phyloP scores from a whole-genome alignment of 352 stramenopile genomes.

The Phytophthora crassamura region DNA sequence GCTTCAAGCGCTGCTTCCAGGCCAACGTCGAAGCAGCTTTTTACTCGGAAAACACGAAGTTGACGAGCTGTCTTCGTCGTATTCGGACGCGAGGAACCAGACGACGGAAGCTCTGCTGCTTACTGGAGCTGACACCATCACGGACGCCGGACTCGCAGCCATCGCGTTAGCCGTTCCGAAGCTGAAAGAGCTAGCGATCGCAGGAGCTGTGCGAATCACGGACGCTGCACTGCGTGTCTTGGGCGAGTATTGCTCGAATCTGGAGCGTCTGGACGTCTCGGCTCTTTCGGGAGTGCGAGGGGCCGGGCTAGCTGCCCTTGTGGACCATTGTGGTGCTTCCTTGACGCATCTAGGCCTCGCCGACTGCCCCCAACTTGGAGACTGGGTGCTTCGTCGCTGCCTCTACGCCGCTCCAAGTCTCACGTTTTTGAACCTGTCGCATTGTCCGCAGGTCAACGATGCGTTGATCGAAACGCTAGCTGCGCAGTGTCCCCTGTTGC shows the following conservation, averaged over 20 bases:
- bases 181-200: conserved; percentile 67
- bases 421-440: conserved; percentile 66
- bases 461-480: conserved; percentile 84
- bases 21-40: conserved; percentile 12
- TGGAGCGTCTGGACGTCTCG: conserved; percentile 66
- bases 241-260: conserved; percentile 48
- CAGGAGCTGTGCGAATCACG: conserved; percentile 48
- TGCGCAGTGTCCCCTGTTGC: conserved; percentile 69
- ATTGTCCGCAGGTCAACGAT: conserved; percentile 87
- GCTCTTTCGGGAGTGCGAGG: conserved; percentile 52
- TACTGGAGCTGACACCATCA: conserved; percentile 73
- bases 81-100: conserved; percentile 27
- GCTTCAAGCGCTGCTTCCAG: conserved; percentile 3
- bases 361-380: conserved; percentile 61
- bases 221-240: conserved; percentile 65
- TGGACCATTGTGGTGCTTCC: conserved; percentile 55
- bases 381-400: conserved; percentile 78
- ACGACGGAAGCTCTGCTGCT: conserved; percentile 57
- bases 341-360: conserved; percentile 48
- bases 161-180: conserved; percentile 57
- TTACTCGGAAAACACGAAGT: conserved; percentile 8
- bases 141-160: conserved; percentile 58
- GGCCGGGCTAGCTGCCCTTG: conserved; percentile 68
- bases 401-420: conserved; percentile 65
- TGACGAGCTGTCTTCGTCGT: conserved; percentile 19